A percentile compares a stretch with the other conserved stretches of the same genome.
Evolutionary conservation across 2,329 filamentous ascomycete genomes (phyloP).

Genomic region (Fusarium neocosmosporiellum): DNA sequence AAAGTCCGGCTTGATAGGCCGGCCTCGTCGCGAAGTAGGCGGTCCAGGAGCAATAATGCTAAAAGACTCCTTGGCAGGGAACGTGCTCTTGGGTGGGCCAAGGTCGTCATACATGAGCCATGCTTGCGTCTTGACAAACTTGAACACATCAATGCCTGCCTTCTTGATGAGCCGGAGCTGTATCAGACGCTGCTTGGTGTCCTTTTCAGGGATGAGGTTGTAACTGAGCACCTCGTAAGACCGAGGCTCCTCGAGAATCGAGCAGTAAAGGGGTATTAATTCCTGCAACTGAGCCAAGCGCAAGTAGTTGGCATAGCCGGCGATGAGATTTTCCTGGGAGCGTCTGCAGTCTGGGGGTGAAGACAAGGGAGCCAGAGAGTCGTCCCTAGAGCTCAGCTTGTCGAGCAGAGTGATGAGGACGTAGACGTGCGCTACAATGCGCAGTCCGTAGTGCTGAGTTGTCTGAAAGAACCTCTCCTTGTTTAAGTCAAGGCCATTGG

Average conservation of each 20-base stretch:
- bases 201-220: conserved; percentile 79
- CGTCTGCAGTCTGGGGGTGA: conserved; percentile 47
- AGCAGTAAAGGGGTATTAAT: conserved; percentile 88
- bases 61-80: conserved; percentile 59
- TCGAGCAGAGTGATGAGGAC: conserved; percentile 76
- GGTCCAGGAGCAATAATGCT: conserved; percentile 60
- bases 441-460: conserved; percentile 71
- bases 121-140: conserved; percentile 79
- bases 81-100: conserved; percentile 45
- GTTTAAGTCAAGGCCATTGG: conserved; percentile 49
- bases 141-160: conserved; percentile 76
- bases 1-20: conserved; percentile 77
- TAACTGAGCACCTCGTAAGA: conserved; percentile 78
- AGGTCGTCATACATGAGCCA: conserved; percentile 62
- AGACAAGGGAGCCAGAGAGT: conserved; percentile 17
- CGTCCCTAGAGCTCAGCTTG: conserved; percentile 56
- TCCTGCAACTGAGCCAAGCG: conserved; percentile 78
- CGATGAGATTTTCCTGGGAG: conserved; percentile 79
- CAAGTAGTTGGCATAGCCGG: conserved; percentile 84
- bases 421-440: conserved; percentile 75
- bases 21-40: conserved; percentile 57
- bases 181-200: conserved; percentile 71
- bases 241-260: conserved; percentile 74
- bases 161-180: conserved; percentile 81
- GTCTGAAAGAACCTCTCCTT: conserved; percentile 63